phyloP scores from a whole-genome alignment of 352 stramenopile genomes.

The Peronospora belbahrii region DNA sequence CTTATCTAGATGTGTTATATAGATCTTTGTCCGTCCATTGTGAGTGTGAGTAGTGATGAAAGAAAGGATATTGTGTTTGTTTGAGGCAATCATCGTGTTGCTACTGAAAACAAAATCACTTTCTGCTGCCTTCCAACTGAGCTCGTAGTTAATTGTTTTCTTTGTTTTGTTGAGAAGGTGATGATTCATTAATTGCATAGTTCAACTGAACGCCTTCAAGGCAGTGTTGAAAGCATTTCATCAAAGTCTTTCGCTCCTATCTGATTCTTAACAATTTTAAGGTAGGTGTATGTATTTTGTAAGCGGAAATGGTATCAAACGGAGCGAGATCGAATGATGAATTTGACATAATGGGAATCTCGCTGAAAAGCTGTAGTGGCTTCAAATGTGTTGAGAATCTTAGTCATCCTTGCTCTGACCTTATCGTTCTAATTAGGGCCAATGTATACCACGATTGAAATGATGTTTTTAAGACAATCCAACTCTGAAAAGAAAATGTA shows the following conservation, averaged over 20 bases:
- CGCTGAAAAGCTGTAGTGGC: slow-evolving; percentile 46
- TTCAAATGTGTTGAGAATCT: slow-evolving; percentile 44
- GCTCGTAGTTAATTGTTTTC: slow-evolving; percentile 28
- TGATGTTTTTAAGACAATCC: slow-evolving; percentile 76
- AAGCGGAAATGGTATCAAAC: background rate
- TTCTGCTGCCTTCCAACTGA: slow-evolving; percentile 85
- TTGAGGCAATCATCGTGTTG: slow-evolving; percentile 43
- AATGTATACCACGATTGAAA: slow-evolving; percentile 33
- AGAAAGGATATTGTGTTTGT: slow-evolving; percentile 74
- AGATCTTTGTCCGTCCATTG: background rate
- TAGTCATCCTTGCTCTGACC: slow-evolving; percentile 79
- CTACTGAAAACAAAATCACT: slow-evolving; percentile 69
- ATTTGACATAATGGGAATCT: slow-evolving; percentile 79
- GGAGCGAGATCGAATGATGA: slow-evolving; percentile 53
- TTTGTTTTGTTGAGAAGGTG: slow-evolving; percentile 36
- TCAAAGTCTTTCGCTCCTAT: slow-evolving; percentile 85
- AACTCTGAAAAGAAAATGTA: slow-evolving; percentile 80
- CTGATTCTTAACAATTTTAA: slow-evolving; percentile 44
- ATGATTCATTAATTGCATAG: slow-evolving; percentile 69
- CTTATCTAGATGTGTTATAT: slow-evolving; percentile 6
- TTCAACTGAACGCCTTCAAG: slow-evolving; percentile 67
- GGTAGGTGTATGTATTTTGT: slow-evolving; percentile 1
- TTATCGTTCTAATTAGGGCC: slow-evolving; percentile 3
- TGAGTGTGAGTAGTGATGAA: slow-evolving; percentile 57
- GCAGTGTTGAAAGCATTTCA: slow-evolving; percentile 54